These are phyloP conservation scores for Stephanocyclus meneghinianus DNA, from an alignment of 352 stramenopile species.

Conservation along the genomic window DNA sequence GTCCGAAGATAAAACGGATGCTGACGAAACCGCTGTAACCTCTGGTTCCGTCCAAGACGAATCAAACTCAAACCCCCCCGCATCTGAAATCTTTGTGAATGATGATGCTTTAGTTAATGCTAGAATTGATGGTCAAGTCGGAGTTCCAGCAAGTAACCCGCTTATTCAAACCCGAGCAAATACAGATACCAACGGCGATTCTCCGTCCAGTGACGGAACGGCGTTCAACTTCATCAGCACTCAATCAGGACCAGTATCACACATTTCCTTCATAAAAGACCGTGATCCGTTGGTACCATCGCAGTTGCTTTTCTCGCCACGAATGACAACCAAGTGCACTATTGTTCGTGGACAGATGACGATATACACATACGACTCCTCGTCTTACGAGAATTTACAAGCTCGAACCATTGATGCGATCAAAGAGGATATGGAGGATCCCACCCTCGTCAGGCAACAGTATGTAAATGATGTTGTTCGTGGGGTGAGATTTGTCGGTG, in stretches of 20 bases:
- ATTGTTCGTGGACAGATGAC: constrained; percentile 16
- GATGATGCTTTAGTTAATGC: background rate
- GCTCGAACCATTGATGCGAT: constrained; percentile 16
- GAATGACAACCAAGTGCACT: constrained; percentile 18
- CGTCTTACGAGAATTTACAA: constrained; percentile 17
- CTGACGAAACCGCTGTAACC: background rate
- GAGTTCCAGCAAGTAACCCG: background rate
- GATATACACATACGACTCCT: constrained; percentile 10
- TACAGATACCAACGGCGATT: background rate
- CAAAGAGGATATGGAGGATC: constrained; percentile 7
- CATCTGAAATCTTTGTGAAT: background rate
- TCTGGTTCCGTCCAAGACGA: background rate
- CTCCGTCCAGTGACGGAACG: background rate
- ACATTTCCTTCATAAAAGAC: background rate
- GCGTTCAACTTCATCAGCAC: constrained; percentile 25
- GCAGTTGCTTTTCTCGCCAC: background rate
- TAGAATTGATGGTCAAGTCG: background rate
- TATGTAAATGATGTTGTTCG: constrained; percentile 15
- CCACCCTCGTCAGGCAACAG: background rate
- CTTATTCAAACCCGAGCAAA: background rate
- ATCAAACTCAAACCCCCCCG: background rate
- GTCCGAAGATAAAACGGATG: background rate
- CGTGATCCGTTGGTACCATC: background rate
- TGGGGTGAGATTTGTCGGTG: constrained; percentile 9
- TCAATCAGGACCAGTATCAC: constrained; percentile 11